Conservation (phyloP, 108 stramenopile species). For the Schizochytrium sp. region DNA sequence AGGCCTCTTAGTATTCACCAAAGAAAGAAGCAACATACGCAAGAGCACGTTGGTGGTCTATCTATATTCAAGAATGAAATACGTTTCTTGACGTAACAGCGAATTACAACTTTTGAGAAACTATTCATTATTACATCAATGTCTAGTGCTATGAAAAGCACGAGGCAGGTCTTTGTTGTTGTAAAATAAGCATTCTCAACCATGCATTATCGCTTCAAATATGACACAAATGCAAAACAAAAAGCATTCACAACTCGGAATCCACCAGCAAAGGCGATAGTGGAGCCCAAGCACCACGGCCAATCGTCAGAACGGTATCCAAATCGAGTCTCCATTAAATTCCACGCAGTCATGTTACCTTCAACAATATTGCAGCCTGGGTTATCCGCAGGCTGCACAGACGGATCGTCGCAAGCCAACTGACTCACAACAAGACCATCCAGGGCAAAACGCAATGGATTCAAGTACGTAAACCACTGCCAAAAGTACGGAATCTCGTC, state of each 20-base stretch:
- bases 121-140: no score
- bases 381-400: background rate
- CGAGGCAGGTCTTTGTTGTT: no score
- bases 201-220: constrained; percentile 7
- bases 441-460: constrained; percentile 4
- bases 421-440: constrained; percentile 1
- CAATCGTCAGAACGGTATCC: background rate
- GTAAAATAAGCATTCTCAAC: no score
- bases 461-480: constrained; percentile 33
- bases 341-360: background rate
- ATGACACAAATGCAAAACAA: background rate
- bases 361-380: background rate
- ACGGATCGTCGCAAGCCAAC: constrained; percentile 26
- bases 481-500: constrained; percentile 12
- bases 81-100: no score
- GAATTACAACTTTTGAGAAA: no score
- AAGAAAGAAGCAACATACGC: no score
- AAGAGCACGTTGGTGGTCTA: no score
- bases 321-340: background rate
- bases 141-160: no score
- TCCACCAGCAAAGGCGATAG: background rate
- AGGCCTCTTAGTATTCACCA: no score
- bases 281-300: background rate
- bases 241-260: background rate
- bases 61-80: no score